phyloP scores from a whole-genome alignment of 208 protist species.

The Crithidia fasciculata region DNA sequence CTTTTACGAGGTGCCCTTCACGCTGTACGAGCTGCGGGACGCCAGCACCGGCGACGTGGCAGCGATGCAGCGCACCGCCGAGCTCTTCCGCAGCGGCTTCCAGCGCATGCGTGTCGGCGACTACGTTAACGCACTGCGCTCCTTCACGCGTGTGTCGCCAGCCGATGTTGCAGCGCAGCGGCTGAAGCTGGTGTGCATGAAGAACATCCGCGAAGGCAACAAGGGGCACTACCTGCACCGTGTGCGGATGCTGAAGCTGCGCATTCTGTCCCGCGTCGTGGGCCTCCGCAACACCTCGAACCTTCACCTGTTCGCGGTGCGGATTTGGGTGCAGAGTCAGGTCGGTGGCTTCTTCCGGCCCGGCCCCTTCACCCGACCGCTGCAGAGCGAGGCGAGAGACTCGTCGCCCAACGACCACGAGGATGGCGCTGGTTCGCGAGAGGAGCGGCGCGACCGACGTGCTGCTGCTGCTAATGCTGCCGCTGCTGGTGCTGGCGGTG shows the following conservation, averaged over 20 bases:
- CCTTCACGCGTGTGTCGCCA: conserved; percentile 32
- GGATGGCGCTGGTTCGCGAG: neutral
- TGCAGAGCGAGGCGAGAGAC: neutral
- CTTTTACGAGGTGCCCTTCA: conserved; percentile 26
- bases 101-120: conserved; percentile 48
- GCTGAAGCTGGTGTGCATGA: conserved; percentile 42
- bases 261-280: conserved; percentile 16
- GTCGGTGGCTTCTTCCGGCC: conserved; percentile 13
- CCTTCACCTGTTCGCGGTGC: conserved; percentile 1
- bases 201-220: conserved; percentile 28
- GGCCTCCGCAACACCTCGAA: conserved; percentile 3
- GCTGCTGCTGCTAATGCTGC: neutral
- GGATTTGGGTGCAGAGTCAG: conserved; percentile 7
- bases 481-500: neutral
- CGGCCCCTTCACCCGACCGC: neutral
- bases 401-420: neutral
- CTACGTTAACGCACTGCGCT: conserved; percentile 44
- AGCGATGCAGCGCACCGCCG: conserved; percentile 24
- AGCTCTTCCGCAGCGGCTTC: conserved; percentile 60
- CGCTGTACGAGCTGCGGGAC: conserved; percentile 57
- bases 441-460: neutral
- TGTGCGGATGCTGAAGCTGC: neutral
- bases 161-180: conserved; percentile 33
- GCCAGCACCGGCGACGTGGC: conserved; percentile 1
- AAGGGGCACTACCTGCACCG: conserved; percentile 13